Base-by-base conservation (phyloP, 805 yeast species). In the Saccharomycopsis sp. region DNA sequence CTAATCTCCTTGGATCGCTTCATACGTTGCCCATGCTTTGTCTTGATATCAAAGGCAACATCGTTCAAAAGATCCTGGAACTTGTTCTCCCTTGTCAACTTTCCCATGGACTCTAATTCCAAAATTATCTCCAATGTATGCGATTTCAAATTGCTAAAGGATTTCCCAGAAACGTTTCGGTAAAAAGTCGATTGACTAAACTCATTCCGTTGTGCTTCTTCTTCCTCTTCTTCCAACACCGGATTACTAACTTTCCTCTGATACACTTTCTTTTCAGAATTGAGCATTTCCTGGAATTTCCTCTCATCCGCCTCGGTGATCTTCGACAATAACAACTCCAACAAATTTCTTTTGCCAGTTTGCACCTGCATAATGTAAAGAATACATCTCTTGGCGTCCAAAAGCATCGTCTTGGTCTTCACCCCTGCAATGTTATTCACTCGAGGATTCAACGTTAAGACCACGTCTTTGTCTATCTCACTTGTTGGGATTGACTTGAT, bases 321-420 rank as follows among this genome's bases (percentile, higher is more conserved):
- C 3, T 80, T 81, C 3, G 78, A 71, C 7, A 82, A 67, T 38
- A 86, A 58, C 40, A 85, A 60, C 38, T 82, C 89, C 41, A 80
- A 69, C 34, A 89, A 66, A 48, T 76, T 64, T 19, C 77, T 77
- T n/a, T n/a, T n/a, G 10, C 73, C 72, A 35, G 64, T 68, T 63
- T 92, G 96, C 4, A 92, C 82, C 50, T 87, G 77, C 45, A 88
- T 73, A 53, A 88, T 75, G 54, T 86, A 86, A 13, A 81, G 62
- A 12, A 87, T 63, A 50, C 86, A 80, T 46, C 95, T 65, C 58
- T 89, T 89, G 0, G 82, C 85, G 53, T 85, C 87, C 38, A 85
- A 70, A 52, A 79, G 63, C 18, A 84, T 59, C 4, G 80, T 62
- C 40, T 71, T 71, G 29, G 68, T 59, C 52, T 76, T 78, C 7